Conservation (phyloP, 2,329 filamentous ascomycete genomes). For the Pseudocercospora crystallina region DNA sequence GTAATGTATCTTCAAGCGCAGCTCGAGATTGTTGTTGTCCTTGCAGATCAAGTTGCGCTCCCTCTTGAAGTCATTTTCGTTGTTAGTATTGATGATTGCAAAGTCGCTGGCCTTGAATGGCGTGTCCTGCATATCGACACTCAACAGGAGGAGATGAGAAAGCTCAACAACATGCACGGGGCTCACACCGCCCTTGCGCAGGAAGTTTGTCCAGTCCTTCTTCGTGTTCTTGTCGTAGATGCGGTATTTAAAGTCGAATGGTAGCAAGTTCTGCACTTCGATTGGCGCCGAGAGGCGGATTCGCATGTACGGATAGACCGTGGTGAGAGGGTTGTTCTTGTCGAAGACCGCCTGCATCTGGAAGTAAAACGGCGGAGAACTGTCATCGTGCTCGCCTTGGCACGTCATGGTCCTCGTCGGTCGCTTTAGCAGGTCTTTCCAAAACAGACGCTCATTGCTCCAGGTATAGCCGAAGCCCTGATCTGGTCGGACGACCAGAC, state of each 20-base stretch:
- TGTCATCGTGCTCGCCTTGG: constrained; percentile 77
- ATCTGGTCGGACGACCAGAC: constrained; percentile 82
- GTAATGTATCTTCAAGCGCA: constrained; percentile 87
- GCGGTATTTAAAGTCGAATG: constrained; percentile 98
- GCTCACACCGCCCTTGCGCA: constrained; percentile 93
- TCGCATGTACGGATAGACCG: constrained; percentile 90
- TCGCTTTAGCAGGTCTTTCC: constrained; percentile 83
- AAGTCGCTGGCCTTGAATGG: constrained; percentile 94
- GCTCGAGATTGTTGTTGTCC: constrained; percentile 74
- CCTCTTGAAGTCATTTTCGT: constrained; percentile 81
- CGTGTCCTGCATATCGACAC: constrained; percentile 95
- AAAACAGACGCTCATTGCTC: constrained; percentile 87
- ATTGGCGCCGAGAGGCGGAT: constrained; percentile 88
- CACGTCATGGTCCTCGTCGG: constrained; percentile 87
- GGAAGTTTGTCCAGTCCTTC: constrained; percentile 98
- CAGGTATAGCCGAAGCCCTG: constrained; percentile 95
- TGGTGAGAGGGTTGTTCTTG: constrained; percentile 76
- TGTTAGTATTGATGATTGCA: constrained; percentile 90
- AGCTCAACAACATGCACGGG: constrained; percentile 96
- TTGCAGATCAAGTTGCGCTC: constrained; percentile 79
- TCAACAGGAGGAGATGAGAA: constrained; percentile 87
- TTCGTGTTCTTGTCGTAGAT: constrained; percentile 99
- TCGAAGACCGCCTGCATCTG: constrained; percentile 88
- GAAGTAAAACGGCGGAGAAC: constrained; percentile 85
- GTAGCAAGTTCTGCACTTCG: constrained; percentile 89